Percentiles rank a stretch among this genome's conserved stretches.
These are phyloP conservation scores for Heteromeles arbutifolia DNA, from an alignment of 306 rosid species.

Conservation along the genomic window DNA sequence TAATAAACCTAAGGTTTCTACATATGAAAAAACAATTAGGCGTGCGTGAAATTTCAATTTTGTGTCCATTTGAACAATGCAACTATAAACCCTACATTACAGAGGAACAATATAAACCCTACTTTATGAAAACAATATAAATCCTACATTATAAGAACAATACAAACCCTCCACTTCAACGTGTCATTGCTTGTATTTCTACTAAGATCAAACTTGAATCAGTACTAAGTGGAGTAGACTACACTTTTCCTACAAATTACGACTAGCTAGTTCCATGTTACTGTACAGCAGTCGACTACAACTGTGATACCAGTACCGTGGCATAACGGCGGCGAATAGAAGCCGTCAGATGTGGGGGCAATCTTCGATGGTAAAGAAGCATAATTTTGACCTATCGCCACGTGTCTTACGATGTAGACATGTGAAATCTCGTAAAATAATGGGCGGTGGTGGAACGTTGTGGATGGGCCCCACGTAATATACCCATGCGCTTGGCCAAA, in stretches of 20 bases:
- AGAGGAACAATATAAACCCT: too few relatives aligned
- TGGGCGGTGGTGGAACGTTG: constrained; percentile 26
- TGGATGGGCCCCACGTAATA: not conserved
- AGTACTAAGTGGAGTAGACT: not conserved
- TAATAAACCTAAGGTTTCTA: too few relatives aligned
- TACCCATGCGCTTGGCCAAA: not conserved
- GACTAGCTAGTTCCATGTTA: not conserved
- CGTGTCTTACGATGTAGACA: not conserved
- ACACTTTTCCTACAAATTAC: not conserved
- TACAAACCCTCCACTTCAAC: not conserved
- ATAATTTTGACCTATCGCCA: not conserved
- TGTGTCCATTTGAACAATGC: too few relatives aligned
- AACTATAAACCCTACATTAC: too few relatives aligned
- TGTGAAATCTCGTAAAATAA: not conserved
- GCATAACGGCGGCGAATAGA: constrained; percentile 7
- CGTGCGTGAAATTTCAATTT: too few relatives aligned
- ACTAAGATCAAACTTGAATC: not conserved
- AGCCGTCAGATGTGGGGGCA: constrained; percentile 17
- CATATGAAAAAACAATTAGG: too few relatives aligned
- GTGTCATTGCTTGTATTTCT: not conserved
- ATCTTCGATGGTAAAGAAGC: not conserved
- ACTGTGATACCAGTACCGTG: not conserved
- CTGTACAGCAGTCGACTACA: not conserved
- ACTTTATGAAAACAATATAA: too few relatives aligned
- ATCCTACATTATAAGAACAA: too few relatives aligned